phyloP scores from a whole-genome alignment of 192 early-diverging fungal species.

The Funneliformis mosseae region DNA sequence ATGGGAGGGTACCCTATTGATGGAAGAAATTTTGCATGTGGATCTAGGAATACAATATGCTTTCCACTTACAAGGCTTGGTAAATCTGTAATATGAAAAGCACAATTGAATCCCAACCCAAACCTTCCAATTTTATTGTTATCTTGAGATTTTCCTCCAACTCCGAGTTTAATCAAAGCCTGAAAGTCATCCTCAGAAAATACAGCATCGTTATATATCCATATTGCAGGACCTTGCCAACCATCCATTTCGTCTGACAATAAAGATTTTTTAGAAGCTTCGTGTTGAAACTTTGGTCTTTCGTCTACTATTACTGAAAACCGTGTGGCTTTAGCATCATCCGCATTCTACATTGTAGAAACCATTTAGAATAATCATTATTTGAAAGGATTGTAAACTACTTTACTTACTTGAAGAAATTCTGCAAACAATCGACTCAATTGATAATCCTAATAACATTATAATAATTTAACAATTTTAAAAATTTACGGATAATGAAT shows the following conservation, averaged over 20 bases:
- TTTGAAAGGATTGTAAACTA: neutral
- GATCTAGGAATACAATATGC: constrained; percentile 33
- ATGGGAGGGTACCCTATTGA: neutral
- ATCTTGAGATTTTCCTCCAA: constrained; percentile 34
- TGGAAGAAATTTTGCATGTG: constrained; percentile 21
- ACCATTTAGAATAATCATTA: neutral
- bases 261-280: neutral
- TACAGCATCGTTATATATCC: constrained; percentile 33
- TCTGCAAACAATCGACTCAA: neutral
- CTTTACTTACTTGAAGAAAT: neutral
- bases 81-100: constrained; percentile 29
- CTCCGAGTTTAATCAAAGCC: constrained; percentile 32
- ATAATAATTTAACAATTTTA: neutral
- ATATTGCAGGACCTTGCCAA: neutral
- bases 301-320: neutral
- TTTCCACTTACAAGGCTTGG: constrained; percentile 34
- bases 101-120: constrained; percentile 21
- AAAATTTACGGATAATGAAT: neutral
- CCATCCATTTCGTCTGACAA: constrained; percentile 28
- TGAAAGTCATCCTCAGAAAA: constrained; percentile 32
- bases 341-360: constrained; percentile 43
- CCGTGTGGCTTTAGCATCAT: constrained; percentile 10
- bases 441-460: neutral
- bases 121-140: neutral
- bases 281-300: neutral